Evolutionary conservation across 164 flowering plant genomes (phyloP), one percentile per base, ranked within the genome.

Genomic region (Umbilicus rupestris): DNA sequence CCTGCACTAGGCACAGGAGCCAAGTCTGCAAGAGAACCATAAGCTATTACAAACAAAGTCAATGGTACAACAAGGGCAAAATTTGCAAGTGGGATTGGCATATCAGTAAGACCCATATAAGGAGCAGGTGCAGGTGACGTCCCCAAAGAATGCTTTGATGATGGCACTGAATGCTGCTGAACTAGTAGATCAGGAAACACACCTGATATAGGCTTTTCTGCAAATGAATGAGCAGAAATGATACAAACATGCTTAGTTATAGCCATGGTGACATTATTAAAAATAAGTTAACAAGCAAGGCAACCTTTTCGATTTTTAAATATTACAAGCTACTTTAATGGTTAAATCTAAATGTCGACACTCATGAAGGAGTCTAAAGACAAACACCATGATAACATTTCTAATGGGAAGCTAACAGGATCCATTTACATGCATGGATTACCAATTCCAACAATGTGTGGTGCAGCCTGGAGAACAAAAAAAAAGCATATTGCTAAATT

Each of bases 41-140:
- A 55, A 55, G 2, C 33, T 55, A 29, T 55, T 26, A 28, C 7
- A 55, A 19, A 28, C 3, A 12, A 55, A 26, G 33, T 12, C 60
- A 55, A 55, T 55, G 60, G 60, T 55, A 55, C 4, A 28, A 55
- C 55, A 49, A 5, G 8, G 0, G 60, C 2, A 12, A 28, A 26
- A 12, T 26, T 55, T 12, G 28, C 3, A 28, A 11, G 29, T 20
- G 33, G 60, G 19, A 28, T 11, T 20, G 33, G 60, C 6, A 28
- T 11, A 55, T 15, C 33, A 24, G 60, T 55, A 55, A 28, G 17
- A 55, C 60, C 60, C 33, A 15, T 55, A 30, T 5, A 29, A 55
- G 60, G 60, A 55, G 60, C 60, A 55, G 33, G 60, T 28, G 60
- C 60, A 55, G 60, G 60, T 26, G 60, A 28, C 31, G 12, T 7